Base-by-base conservation (phyloP, 305 asterid species). In the Rubia peregrina region DNA sequence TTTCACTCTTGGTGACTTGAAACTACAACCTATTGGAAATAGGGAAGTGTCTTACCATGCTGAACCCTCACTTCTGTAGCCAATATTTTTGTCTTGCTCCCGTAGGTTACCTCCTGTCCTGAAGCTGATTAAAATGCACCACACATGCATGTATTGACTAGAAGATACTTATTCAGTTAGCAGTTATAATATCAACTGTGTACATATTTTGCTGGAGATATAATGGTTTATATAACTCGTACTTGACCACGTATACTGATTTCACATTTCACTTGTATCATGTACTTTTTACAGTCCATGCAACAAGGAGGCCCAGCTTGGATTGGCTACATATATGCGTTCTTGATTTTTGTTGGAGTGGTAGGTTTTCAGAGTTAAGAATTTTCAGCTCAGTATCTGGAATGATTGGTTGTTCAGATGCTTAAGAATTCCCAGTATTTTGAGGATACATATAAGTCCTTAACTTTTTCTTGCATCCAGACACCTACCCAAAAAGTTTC, bases 321-420 rank as follows among this genome's bases (percentile, higher is more conserved):
- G 99, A 82, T 91, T 74, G 97, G 99, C 75, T 94, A 94, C 70
- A 14, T 84, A 74, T 94, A 89, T 72, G 99, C 99, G 73, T 81
- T 89, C 70, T 80, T 86, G 49, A 94, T 91, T 65, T 91, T 94
- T 81, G 24, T 85, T 80, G 85, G 94, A 41, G 97, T 94, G 97
- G 97, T 94, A 91, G 55, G 89, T 48, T 41, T 71, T 74, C 64
- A 42, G 77, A 36, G 76, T 56, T 46, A 0, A 67, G 74, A 17
- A 38, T 56, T 56, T 74, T 68, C 66, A 64, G 9, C 49, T 72
- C 41, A 26, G 36, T 59, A 67, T 51, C 61, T 33, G 26, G 67
- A 13, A 5, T n/a, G 43, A 48, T 59, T 49, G 30, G 63, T 36
- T 51, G 22, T 59, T 33, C 0, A 57, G 3, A 53, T 21, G 40